Evolutionary conservation across 805 yeast species (phyloP), one percentile per base, ranked within the genome.

Genomic region (Metschnikowia kofuensis): DNA sequence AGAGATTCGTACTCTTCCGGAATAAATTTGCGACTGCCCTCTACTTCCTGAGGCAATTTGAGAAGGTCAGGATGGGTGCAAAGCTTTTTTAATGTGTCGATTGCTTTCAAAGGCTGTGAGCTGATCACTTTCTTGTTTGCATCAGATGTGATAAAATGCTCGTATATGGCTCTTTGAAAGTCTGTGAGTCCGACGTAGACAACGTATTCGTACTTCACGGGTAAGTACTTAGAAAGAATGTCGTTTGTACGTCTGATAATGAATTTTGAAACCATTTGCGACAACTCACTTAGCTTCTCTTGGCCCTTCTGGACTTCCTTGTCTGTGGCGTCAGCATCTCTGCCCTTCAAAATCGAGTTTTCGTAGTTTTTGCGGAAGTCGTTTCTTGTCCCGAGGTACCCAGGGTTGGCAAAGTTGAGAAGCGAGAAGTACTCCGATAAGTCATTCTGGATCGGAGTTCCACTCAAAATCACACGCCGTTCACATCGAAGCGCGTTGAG

Each of bases 401-500:
- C 96, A 0, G 99, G 99, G 63, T 92, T 94, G 8, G 98, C 96
- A 71, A 92, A 92, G 59, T 84, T 88, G 51, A 94, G 72, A 44
- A 92, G 69, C 1, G 98, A 88, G 62, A 90, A 94, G 68, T 92
- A 92, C 67, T 92, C 99, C 0, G 96, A 85, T 34, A 92, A 73
- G 70, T 92, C 98, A 60, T 92, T 92, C 66, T 92, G 99, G 54
- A 92, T 91, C 0, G 99, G 99, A 0, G 99, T 92, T 35, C 99
- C 99, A 1, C 97, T 89, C 21, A 92, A 70, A 55, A 92, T 92
- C 7, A 92, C 97, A 49, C 99, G 77, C 60, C 99, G 76, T 43
- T 85, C 83, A 63, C 96, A 92, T 44, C 85, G 82, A 47, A 94
- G 76, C n/a, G 89, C 79, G 59, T 89, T 84, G 37, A 92, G 75